Evolutionary conservation across 2,329 filamentous ascomycete species (phyloP).

Genomic region (Colletotrichum acutatum): DNA sequence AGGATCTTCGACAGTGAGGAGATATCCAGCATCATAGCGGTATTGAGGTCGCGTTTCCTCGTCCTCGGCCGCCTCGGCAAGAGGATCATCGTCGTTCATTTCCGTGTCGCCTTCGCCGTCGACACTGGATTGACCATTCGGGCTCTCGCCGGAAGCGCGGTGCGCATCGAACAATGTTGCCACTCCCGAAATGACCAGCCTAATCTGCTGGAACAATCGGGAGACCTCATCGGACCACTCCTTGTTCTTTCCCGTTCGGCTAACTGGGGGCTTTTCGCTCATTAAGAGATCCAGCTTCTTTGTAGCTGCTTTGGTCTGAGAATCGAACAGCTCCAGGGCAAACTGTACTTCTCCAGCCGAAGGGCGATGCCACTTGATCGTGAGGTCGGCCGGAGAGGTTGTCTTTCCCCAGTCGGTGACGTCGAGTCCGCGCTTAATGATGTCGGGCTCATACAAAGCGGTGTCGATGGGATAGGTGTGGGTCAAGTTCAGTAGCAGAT

Average conservation of each 20-base stretch:
- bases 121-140: slow-evolving; percentile 48
- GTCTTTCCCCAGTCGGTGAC: slow-evolving; percentile 86
- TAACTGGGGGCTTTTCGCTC: slow-evolving; percentile 82
- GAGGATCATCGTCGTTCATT: slow-evolving; percentile 59
- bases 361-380: slow-evolving; percentile 92
- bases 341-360: slow-evolving; percentile 84
- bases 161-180: slow-evolving; percentile 89
- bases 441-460: slow-evolving; percentile 83
- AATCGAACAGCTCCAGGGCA: slow-evolving; percentile 88
- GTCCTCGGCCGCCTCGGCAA: slow-evolving; percentile 77
- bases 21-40: slow-evolving; percentile 88
- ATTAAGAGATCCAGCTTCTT: slow-evolving; percentile 82
- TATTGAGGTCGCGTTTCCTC: slow-evolving; percentile 88
- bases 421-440: slow-evolving; percentile 76
- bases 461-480: slow-evolving; percentile 94
- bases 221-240: slow-evolving; percentile 99
- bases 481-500: slow-evolving; percentile 92
- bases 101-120: slow-evolving; percentile 60
- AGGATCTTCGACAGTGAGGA: slow-evolving; percentile 67
- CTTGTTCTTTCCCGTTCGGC: slow-evolving; percentile 94
- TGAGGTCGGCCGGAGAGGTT: slow-evolving; percentile 79
- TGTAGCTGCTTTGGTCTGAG: slow-evolving; percentile 82
- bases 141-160: slow-evolving; percentile 68
- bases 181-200: slow-evolving; percentile 90
- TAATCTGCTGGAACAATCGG: slow-evolving; percentile 85